Base-by-base conservation (phyloP, 495 filamentous ascomycete species). In the Talaromyces ruber region DNA sequence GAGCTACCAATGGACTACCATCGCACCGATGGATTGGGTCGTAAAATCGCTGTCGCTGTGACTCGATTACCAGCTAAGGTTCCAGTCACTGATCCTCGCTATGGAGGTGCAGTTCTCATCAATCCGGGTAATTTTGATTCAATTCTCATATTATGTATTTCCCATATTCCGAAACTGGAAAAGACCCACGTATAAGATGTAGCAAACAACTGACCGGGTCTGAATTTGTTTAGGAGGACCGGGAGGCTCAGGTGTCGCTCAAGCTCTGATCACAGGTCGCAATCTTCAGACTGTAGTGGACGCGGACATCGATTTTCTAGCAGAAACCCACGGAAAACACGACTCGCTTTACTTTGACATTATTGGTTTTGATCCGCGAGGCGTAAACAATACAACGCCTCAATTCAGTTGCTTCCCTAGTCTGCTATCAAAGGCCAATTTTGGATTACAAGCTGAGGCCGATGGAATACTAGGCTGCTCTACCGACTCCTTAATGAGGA, bases 1-100 rank as follows among this genome's bases (percentile, higher is more conserved):
- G 76, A 80, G 34, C 78, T 86, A 7, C 83, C 84, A 4, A 81
- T 86, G 79, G 80, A 84, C 66, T 84, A 83, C 63, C 70, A 78
- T 50, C 68, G 74, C 6, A 66, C 69, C 0, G 71, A 78, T 58
- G 71, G 69, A 0, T 58, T 69, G 39, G 68, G 73, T 21, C 68
- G 74, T 24, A 72, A 68, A 32, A 73, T 81, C 54, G 76, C 79
- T 47, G 64, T 86, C 43, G 82, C 83, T 21, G 66, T 87, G 4
- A 68, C 81, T 53, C 78, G 80, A 29, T 67, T 78, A 12, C 81
- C 82, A 1, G 81, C 81, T 18, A 72, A 73, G 50, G 72, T 80
- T 6, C 75, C 76, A 2, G 69, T 77, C 2, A 72, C 69, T 2
- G 74, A 82, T 65, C 66, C 73, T 16, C 74, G 71, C 22, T 81